Conservation (phyloP, 192 early-diverging fungal species). For the Linnemannia schmuckeri region DNA sequence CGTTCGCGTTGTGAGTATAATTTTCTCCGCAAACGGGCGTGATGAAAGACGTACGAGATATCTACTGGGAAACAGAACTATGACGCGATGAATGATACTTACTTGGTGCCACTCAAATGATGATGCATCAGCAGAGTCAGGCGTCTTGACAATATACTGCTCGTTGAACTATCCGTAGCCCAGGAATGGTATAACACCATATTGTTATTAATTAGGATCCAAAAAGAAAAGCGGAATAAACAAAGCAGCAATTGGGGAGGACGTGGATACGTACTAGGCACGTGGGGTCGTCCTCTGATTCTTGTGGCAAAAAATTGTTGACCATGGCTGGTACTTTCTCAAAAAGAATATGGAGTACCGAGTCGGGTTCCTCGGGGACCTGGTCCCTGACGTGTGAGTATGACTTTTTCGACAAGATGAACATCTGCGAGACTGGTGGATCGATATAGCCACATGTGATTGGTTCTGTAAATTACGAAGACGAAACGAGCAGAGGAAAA, state of each 20-base stretch:
- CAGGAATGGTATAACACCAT: background rate
- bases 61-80: background rate
- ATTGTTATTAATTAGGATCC: background rate
- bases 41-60: background rate
- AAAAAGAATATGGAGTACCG: conserved; percentile 34
- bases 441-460: conserved; percentile 49
- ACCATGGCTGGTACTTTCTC: conserved; percentile 25
- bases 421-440: conserved; percentile 44
- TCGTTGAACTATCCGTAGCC: conserved; percentile 38
- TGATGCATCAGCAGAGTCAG: conserved; percentile 6
- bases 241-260: background rate
- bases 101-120: conserved; percentile 50
- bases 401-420: conserved; percentile 34
- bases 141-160: conserved; percentile 55
- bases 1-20: background rate
- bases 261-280: conserved; percentile 19
- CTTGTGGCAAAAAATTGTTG: conserved; percentile 19
- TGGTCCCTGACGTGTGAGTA: conserved; percentile 38
- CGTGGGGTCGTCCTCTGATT: conserved; percentile 8
- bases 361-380: conserved; percentile 42
- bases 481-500: too few relatives aligned
- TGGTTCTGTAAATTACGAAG: conserved; percentile 22
- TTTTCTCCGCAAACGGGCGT: background rate
- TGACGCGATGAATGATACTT: background rate
- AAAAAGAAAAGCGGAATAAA: background rate